Evolutionary conservation across 2,329 filamentous ascomycete species (phyloP).

Genomic region (Cladophialophora exuberans): DNA sequence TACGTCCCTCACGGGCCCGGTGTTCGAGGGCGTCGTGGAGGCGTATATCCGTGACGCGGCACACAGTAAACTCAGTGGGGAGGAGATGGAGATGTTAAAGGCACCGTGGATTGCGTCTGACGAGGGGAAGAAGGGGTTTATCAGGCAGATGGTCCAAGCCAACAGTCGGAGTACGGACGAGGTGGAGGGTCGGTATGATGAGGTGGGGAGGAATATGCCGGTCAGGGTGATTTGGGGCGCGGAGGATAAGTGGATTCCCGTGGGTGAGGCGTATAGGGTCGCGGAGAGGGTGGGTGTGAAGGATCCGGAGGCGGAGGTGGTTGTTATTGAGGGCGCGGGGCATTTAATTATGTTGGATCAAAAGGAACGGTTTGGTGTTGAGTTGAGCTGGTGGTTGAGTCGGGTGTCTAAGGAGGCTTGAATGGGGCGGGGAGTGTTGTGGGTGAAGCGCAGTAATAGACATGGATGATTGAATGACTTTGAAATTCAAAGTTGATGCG

Average conservation of each 20-base stretch:
- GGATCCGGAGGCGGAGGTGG: too few species aligned
- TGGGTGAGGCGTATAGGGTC: slow-evolving; percentile 42
- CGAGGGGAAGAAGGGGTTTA: slow-evolving; percentile 41
- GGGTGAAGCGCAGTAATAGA: too few species aligned
- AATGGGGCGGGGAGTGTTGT: too few species aligned
- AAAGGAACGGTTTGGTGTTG: slow-evolving; percentile 42
- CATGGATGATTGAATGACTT: too few species aligned
- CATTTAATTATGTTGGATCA: slow-evolving; percentile 53
- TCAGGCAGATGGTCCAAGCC: slow-evolving; percentile 47
- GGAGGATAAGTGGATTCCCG: slow-evolving; percentile 50
- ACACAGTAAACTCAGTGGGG: slow-evolving; percentile 35
- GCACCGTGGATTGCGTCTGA: slow-evolving; percentile 39
- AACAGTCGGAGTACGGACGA: slow-evolving; percentile 37
- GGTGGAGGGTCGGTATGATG: slow-evolving; percentile 44
- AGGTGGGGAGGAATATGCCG: slow-evolving; percentile 41
- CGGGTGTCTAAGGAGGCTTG: too few species aligned
- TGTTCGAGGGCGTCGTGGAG: slow-evolving; percentile 46
- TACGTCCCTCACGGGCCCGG: slow-evolving; percentile 34
- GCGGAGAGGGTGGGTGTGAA: slow-evolving; percentile 36
- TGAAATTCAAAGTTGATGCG: too few species aligned
- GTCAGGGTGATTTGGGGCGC: slow-evolving; percentile 51
- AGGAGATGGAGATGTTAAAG: slow-evolving; percentile 43
- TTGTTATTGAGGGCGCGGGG: slow-evolving; percentile 46
- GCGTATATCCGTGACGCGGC: slow-evolving; percentile 47
- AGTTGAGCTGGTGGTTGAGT: slow-evolving; percentile 45